Percentiles rank a stretch among this genome's conserved stretches.
Conservation (phyloP, 1,284 basidiomycete species). For the Naganishia sp. region DNA sequence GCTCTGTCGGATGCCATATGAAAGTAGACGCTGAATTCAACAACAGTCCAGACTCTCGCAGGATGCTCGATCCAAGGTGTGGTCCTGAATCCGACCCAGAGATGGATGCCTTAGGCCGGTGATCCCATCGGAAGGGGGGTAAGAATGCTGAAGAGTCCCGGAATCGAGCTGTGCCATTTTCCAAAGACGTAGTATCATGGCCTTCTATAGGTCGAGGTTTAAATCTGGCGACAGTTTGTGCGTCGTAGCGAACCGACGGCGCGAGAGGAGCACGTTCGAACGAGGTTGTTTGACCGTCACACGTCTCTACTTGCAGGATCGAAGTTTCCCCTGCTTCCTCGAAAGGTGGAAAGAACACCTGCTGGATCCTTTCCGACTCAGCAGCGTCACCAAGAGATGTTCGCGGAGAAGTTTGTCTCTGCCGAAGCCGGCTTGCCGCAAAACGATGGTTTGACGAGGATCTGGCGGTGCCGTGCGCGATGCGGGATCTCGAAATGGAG, state of each 20-base stretch:
- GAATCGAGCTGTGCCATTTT: no score
- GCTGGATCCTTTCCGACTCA: slow-evolving; percentile 17
- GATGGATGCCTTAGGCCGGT: neutral
- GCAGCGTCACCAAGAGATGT: neutral
- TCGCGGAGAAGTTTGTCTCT: neutral
- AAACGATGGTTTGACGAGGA: no score
- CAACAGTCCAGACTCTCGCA: slow-evolving; percentile 16
- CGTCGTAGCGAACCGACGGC: neutral
- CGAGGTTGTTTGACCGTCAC: neutral
- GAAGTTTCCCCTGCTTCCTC: slow-evolving; percentile 24
- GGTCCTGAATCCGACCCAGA: neutral
- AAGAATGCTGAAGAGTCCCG: neutral
- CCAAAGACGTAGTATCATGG: neutral
- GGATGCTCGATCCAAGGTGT: neutral
- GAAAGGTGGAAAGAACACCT: slow-evolving; percentile 31
- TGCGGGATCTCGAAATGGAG: no score
- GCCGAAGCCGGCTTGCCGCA: neutral
- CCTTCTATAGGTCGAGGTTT: no score
- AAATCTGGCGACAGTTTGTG: neutral
- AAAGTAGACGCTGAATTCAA: slow-evolving; percentile 9
- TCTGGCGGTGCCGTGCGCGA: neutral
- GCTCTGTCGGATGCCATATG: neutral
- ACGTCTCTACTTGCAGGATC: slow-evolving; percentile 5
- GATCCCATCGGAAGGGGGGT: no score
- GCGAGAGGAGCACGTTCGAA: neutral